Evolutionary conservation across 805 yeast species (phyloP).

Genomic region (Ogataea saltuana): DNA sequence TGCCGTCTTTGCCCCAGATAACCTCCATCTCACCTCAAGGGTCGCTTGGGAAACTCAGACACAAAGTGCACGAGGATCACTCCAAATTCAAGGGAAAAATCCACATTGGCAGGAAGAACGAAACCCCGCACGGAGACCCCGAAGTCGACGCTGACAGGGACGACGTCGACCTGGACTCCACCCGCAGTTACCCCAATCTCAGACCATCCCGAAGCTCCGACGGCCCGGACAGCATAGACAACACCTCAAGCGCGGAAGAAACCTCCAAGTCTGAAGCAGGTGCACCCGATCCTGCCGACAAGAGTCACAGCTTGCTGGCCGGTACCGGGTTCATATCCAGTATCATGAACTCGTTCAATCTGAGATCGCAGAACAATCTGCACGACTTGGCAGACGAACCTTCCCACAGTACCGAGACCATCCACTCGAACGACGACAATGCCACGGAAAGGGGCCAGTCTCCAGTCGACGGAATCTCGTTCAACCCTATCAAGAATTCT

Average conservation of each 20-base stretch:
- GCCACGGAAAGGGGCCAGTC: constrained; percentile 15
- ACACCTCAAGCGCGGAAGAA: constrained; percentile 4
- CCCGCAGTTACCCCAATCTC: not conserved
- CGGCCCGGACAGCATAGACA: not conserved
- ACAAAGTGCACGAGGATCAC: constrained; percentile 8
- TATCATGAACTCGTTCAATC: constrained; percentile 30
- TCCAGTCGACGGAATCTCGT: constrained; percentile 39
- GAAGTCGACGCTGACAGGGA: not conserved
- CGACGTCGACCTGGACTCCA: not conserved
- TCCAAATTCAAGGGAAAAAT: constrained; percentile 2
- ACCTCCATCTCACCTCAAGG: constrained; percentile 10
- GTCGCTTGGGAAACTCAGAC: constrained; percentile 8
- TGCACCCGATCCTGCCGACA: not conserved
- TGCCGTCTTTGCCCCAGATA: constrained; percentile 11
- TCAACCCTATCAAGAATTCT: constrained; percentile 48
- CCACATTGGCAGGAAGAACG: not conserved
- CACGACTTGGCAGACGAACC: constrained; percentile 7
- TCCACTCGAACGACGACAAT: not conserved
- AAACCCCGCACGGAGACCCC: not conserved
- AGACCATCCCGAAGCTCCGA: not conserved
- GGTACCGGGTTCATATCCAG: constrained; percentile 30
- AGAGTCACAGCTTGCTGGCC: constrained; percentile 1
- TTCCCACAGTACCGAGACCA: not conserved
- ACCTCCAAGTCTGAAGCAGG: constrained; percentile 2
- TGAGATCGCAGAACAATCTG: constrained; percentile 27